Evolutionary conservation across 2,329 filamentous ascomycete genomes (phyloP), one percentile per base, ranked within the genome.

Genomic region (Arthrobotrys megalospora): DNA sequence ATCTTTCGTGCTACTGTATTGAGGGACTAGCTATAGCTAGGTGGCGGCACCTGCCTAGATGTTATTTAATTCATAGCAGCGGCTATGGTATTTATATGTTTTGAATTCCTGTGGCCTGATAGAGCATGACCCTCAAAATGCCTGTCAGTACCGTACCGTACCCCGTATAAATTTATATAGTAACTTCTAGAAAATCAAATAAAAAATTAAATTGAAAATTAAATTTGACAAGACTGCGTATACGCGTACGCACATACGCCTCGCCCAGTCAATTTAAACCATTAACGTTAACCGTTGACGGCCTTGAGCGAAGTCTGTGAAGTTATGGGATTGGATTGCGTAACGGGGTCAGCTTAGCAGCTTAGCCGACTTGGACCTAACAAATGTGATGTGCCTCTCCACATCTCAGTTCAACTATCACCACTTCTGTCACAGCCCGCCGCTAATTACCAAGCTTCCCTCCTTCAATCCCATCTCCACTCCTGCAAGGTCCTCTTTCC

Each of bases 361-460:
- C 50, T 55, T 64, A 48, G 60, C 41, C 60, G 60, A 64, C 60
- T 48, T n/a, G 60, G 24, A 36, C 58, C 58, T 63, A 63, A 63
- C 38, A 41, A 66, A 66, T 53, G 63, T 66, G 63, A 66, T 66
- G 65, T 58, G 50, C 52, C 64, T 69, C 65, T 60, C 60, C 67
- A 64, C 67, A 71, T 32, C 43, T 21, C 1, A 38, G n/a, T 16
- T 2, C 14, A 43, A 60, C 36, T 60, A 60, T 60, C 53, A 43
- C 41, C 66, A 45, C 53, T 45, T 36, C 24, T 36, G 62, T 71
- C 55, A 63, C 55, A 63, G 64, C 68, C 45, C 53, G 36, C 36
- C 34, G 24, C 52, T 47, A 19, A 36, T 50, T 47, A 43, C 58
- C 36, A 14, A 28, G 19, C 43, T 34, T 68, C 65, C 65, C 65